phyloP scores from a whole-genome alignment of 352 stramenopile species.

The Plasmopara muralis region DNA sequence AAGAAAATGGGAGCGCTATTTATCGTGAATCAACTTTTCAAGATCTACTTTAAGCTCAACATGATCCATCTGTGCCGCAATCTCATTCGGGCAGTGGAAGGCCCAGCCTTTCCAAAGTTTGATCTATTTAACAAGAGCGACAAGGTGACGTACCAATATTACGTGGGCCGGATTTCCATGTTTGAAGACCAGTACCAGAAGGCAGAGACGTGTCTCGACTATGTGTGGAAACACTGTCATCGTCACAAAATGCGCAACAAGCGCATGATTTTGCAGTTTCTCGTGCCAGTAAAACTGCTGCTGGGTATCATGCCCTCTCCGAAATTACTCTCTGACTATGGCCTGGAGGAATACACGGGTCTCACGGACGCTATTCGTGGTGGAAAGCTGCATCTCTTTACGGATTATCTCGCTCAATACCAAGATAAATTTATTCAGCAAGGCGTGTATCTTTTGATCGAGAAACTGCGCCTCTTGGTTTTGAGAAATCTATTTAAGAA shows the following conservation, averaged over 20 bases:
- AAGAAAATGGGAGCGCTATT: conserved; percentile 85
- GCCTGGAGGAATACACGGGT: conserved; percentile 77
- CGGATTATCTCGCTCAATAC: conserved; percentile 87
- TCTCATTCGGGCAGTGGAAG: conserved; percentile 83
- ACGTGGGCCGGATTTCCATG: conserved; percentile 93
- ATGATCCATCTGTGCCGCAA: conserved; percentile 95
- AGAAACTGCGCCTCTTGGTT: conserved; percentile 93
- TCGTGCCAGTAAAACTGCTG: conserved; percentile 92
- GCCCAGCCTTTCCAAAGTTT: conserved; percentile 70
- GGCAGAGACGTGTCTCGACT: conserved; percentile 91
- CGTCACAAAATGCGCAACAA: conserved; percentile 85
- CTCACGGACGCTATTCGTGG: conserved; percentile 87
- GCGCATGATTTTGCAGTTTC: conserved; percentile 91
- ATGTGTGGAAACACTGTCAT: conserved; percentile 91
- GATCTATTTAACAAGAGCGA: conserved; percentile 78
- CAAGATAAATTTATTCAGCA: conserved; percentile 87
- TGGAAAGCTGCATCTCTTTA: conserved; percentile 91
- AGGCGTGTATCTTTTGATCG: conserved; percentile 94
- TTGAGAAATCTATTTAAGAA: conserved; percentile 95
- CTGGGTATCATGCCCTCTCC: conserved; percentile 89
- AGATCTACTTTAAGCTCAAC: conserved; percentile 95
- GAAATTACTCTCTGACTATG: conserved; percentile 87
- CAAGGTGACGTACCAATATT: conserved; percentile 95
- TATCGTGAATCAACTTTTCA: conserved; percentile 95
- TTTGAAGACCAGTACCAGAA: conserved; percentile 96